Evolutionary conservation across 2,329 filamentous ascomycete species (phyloP).

Genomic region (Aspergillus sp.): DNA sequence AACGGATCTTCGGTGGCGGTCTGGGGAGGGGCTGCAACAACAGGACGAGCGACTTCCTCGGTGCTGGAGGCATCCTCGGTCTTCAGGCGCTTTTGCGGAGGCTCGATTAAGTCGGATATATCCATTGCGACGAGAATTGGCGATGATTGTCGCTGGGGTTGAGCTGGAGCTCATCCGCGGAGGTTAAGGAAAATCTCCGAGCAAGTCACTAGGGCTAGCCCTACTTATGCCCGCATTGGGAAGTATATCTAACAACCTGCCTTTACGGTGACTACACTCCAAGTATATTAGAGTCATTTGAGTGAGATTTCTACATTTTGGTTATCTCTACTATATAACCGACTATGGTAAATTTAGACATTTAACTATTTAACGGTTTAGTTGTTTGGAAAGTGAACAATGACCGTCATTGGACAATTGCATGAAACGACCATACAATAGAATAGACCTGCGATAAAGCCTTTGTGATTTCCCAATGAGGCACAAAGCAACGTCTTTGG

Average conservation of each 20-base stretch:
- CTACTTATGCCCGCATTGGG: slow-evolving; percentile 24
- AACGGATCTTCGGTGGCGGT: slow-evolving; percentile 28
- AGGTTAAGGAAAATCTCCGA: slow-evolving; percentile 15
- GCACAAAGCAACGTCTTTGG: neutral
- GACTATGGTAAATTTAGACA: too few relatives aligned
- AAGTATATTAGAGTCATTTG: too few relatives aligned
- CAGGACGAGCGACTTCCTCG: slow-evolving; percentile 17
- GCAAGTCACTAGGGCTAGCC: slow-evolving; percentile 24
- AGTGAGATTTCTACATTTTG: too few relatives aligned
- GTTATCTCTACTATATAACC: too few relatives aligned
- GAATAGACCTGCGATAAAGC: neutral
- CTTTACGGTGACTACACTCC: neutral
- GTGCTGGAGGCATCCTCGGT: slow-evolving; percentile 23
- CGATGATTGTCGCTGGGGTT: slow-evolving; percentile 4
- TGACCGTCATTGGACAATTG: neutral
- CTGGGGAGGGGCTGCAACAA: slow-evolving; percentile 14
- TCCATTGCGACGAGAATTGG: slow-evolving; percentile 27
- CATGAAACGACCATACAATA: neutral
- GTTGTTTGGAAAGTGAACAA: neutral
- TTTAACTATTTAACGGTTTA: neutral
- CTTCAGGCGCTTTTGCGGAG: slow-evolving; percentile 39
- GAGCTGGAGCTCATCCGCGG: slow-evolving; percentile 16
- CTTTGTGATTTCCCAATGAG: neutral
- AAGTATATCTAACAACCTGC: slow-evolving; percentile 8
- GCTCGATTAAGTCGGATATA: slow-evolving; percentile 31